Percentiles rank a stretch among this genome's conserved stretches.
These are phyloP conservation scores for Pyrenophora seminiperda DNA, from an alignment of 2,329 filamentous ascomycete species.

Conservation along the genomic window DNA sequence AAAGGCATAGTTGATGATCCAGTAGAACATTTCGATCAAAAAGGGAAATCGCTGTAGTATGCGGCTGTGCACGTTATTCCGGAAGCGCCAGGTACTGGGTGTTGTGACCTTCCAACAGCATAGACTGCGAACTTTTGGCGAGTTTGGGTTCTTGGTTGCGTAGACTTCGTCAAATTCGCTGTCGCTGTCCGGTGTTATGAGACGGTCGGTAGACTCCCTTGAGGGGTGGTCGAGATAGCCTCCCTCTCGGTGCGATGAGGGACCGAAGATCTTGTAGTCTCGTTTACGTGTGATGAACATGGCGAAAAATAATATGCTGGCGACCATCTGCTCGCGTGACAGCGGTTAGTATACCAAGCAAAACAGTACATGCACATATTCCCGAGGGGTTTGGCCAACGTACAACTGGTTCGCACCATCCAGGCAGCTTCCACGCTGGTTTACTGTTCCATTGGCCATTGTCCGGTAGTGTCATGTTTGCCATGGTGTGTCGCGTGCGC, in stretches of 20 bases:
- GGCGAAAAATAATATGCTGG: constrained; percentile 56
- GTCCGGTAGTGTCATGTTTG: constrained; percentile 20
- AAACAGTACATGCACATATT: not conserved
- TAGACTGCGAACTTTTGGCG: constrained; percentile 57
- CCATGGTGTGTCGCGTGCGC: constrained; percentile 15
- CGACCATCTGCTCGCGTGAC: constrained; percentile 51
- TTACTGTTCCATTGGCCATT: constrained; percentile 47
- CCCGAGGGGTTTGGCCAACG: constrained; percentile 10
- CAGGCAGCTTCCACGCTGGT: constrained; percentile 51
- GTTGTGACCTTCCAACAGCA: constrained; percentile 59
- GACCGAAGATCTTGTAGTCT: constrained; percentile 51
- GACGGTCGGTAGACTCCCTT: constrained; percentile 47
- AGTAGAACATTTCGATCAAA: constrained; percentile 75
- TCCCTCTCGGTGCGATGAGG: constrained; percentile 28
- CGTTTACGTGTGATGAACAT: constrained; percentile 56
- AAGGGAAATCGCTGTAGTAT: constrained; percentile 72
- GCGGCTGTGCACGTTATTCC: constrained; percentile 63
- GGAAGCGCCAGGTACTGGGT: constrained; percentile 67
- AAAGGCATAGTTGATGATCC: constrained; percentile 68
- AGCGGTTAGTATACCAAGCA: constrained; percentile 10
- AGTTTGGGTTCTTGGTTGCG: constrained; percentile 43
- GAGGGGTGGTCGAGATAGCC: constrained; percentile 46
- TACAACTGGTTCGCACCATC: constrained; percentile 51
- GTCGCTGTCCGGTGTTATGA: constrained; percentile 48
- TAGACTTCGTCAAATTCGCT: constrained; percentile 45